Conservation (phyloP, 176 grass and related monocot species). For the Carex littledalei region DNA sequence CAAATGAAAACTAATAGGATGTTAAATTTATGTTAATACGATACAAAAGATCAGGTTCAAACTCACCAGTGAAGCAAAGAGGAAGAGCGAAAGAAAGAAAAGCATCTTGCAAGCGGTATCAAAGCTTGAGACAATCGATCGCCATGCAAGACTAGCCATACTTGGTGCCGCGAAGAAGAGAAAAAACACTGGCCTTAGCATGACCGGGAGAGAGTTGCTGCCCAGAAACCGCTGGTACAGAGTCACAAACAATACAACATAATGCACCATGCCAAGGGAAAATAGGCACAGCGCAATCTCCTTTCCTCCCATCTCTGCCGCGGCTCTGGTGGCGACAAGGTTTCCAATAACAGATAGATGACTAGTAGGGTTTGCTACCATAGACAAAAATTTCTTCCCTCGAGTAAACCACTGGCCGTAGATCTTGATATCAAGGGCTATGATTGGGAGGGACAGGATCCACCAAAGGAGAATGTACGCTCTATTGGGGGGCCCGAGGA, state of each 20-base stretch:
- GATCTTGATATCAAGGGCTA: slow-evolving; percentile 61
- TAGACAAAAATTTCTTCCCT: slow-evolving; percentile 56
- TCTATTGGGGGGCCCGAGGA: neutral
- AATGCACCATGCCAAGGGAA: slow-evolving; percentile 55
- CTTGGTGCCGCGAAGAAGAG: slow-evolving; percentile 59
- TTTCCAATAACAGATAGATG: slow-evolving; percentile 69
- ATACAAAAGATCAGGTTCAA: neutral
- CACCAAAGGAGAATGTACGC: slow-evolving; percentile 36
- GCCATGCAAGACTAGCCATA: slow-evolving; percentile 53
- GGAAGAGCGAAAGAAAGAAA: slow-evolving; percentile 67
- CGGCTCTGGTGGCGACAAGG: slow-evolving; percentile 43
- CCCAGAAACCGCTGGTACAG: slow-evolving; percentile 59
- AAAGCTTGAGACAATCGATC: slow-evolving; percentile 41
- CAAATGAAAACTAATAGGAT: neutral
- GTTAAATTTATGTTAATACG: neutral
- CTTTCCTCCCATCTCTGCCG: slow-evolving; percentile 39
- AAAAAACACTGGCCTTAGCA: slow-evolving; percentile 76
- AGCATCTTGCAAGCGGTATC: slow-evolving; percentile 40
- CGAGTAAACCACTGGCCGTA: slow-evolving; percentile 74
- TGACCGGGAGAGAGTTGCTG: slow-evolving; percentile 45
- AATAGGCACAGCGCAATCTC: slow-evolving; percentile 52
- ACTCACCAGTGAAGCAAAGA: slow-evolving; percentile 51
- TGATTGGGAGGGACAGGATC: slow-evolving; percentile 40
- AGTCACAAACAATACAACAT: slow-evolving; percentile 70
- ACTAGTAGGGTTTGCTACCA: slow-evolving; percentile 62